Conservation (phyloP, 2,329 filamentous ascomycete species). For the Rosellinia necatrix region DNA sequence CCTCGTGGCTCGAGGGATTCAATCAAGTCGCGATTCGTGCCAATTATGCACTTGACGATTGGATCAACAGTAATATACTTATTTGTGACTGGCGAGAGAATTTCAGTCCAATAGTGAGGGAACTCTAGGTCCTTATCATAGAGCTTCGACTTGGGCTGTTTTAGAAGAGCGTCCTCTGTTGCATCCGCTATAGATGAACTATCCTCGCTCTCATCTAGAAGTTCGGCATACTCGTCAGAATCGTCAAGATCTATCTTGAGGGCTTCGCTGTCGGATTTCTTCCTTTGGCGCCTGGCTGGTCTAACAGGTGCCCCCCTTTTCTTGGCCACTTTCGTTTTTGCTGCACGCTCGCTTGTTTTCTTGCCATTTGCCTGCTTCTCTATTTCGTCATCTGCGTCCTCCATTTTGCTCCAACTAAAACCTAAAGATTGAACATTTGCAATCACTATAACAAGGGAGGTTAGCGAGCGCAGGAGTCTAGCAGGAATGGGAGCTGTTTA, state of each 20-base stretch:
- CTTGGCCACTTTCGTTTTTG: conserved; percentile 45
- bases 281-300: conserved; percentile 32
- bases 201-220: conserved; percentile 60
- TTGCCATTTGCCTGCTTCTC: conserved; percentile 28
- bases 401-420: conserved; percentile 86
- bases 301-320: conserved; percentile 31
- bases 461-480: conserved; percentile 1
- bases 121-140: conserved; percentile 80
- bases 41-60: conserved; percentile 69
- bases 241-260: conserved; percentile 44
- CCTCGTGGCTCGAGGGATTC: conserved; percentile 83
- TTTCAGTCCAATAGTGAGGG: conserved; percentile 93
- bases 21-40: conserved; percentile 72
- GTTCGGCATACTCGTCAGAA: conserved; percentile 53
- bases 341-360: conserved; percentile 21
- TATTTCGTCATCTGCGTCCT: conserved; percentile 70
- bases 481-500: background rate
- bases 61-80: conserved; percentile 81
- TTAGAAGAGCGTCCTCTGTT: conserved; percentile 49
- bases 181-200: conserved; percentile 65
- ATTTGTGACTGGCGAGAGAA: conserved; percentile 78
- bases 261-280: conserved; percentile 33
- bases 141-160: conserved; percentile 48
- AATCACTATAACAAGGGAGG: conserved; percentile 55
- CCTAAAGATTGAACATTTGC: conserved; percentile 84